Percentiles rank a stretch among this genome's conserved stretches.
Conservation (phyloP, 805 yeast species). For the Candida ortonii region DNA sequence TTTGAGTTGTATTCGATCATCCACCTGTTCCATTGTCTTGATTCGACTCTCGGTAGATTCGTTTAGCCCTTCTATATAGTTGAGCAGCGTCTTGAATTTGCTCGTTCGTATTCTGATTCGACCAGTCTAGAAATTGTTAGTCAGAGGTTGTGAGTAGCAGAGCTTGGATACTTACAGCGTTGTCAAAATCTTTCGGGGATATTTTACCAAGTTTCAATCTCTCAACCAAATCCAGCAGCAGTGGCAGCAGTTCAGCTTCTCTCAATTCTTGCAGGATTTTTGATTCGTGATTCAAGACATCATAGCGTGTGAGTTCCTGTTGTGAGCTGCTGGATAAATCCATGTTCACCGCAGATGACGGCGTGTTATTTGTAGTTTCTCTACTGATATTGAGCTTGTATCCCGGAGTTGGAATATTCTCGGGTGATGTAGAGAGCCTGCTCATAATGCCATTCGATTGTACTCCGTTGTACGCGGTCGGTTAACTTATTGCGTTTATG, state of each 20-base stretch:
- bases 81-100: constrained; percentile 35
- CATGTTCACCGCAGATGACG: constrained; percentile 8
- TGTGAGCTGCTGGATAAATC: constrained; percentile 12
- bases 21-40: constrained; percentile 33
- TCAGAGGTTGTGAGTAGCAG: neutral
- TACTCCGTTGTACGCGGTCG: no score
- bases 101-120: constrained; percentile 41
- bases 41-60: constrained; percentile 40
- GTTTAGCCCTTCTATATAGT: constrained; percentile 43
- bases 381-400: constrained; percentile 6
- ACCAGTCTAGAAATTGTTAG: constrained; percentile 35
- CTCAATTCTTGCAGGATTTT: constrained; percentile 31
- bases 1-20: constrained; percentile 31
- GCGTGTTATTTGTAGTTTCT: constrained; percentile 7
- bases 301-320: constrained; percentile 17
- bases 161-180: constrained; percentile 32
- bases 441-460: constrained; percentile 2
- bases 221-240: constrained; percentile 40
- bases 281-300: constrained; percentile 20
- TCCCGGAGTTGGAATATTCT: constrained; percentile 6
- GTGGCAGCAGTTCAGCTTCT: constrained; percentile 37
- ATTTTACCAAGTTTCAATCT: constrained; percentile 38
- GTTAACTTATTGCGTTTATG: no score
- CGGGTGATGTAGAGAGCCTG: constrained; percentile 10
- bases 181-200: constrained; percentile 42